phyloP scores from a whole-genome alignment of 306 rosid species.

The Bauhinia variegata region DNA sequence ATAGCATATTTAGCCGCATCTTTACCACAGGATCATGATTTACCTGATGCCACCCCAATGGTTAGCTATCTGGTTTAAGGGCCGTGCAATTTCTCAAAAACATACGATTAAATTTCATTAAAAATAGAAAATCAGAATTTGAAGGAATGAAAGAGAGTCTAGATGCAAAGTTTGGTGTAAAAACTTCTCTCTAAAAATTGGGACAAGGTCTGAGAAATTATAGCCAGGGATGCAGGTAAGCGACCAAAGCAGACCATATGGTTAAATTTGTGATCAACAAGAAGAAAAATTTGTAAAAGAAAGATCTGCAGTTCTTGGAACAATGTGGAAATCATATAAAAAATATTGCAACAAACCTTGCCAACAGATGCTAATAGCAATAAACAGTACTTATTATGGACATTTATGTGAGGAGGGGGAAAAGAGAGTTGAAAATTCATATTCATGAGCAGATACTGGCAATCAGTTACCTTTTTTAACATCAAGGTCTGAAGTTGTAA shows the following conservation, averaged over 20 bases:
- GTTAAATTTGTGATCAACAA: background rate
- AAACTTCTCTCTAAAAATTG: no score
- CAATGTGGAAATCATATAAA: no score
- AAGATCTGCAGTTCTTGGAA: no score
- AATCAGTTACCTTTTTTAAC: slow-evolving; percentile 43
- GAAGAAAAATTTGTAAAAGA: background rate
- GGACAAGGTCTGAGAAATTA: no score
- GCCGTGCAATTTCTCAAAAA: slow-evolving; percentile 19
- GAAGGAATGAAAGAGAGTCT: background rate
- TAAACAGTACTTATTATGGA: no score
- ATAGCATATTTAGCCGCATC: slow-evolving; percentile 54
- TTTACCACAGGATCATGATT: slow-evolving; percentile 43
- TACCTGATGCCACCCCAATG: slow-evolving; percentile 41
- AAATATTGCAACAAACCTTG: no score
- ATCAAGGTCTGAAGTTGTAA: slow-evolving; percentile 39
- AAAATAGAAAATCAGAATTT: background rate
- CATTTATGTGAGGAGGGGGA: background rate
- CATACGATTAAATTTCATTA: slow-evolving; percentile 6
- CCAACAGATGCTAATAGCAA: no score
- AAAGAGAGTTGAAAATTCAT: background rate
- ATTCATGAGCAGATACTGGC: slow-evolving; percentile 12
- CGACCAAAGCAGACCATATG: background rate
- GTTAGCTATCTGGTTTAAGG: slow-evolving; percentile 37
- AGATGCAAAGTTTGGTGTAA: no score
- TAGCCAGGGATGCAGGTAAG: background rate